Conservation (phyloP, 2,329 filamentous ascomycete species). For the Colletotrichum acutatum region DNA sequence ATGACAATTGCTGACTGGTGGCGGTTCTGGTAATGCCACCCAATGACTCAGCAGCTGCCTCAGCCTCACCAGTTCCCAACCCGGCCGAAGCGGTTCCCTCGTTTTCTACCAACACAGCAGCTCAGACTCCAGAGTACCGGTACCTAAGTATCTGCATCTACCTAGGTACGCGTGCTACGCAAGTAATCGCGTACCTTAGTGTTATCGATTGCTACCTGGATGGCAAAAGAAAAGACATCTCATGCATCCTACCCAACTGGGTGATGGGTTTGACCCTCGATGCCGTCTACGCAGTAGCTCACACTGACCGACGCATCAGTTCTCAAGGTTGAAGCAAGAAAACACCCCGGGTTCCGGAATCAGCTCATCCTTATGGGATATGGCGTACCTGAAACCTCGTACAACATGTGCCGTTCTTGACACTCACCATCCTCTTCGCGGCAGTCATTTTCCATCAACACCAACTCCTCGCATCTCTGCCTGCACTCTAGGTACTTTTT, state of each 20-base stretch:
- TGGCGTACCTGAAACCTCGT: background rate
- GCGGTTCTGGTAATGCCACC: conserved; percentile 11
- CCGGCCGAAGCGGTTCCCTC: conserved; percentile 3
- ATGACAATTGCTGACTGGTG: conserved; percentile 12
- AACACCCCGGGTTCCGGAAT: background rate
- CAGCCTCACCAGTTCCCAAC: conserved; percentile 15
- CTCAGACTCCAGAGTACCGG: background rate
- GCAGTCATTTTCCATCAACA: background rate
- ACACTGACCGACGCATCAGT: background rate
- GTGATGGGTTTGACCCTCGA: background rate
- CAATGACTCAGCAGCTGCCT: conserved; percentile 18
- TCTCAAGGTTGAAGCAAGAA: background rate
- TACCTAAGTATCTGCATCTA: background rate
- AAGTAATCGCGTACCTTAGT: background rate
- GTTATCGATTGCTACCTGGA: background rate
- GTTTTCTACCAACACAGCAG: conserved; percentile 13
- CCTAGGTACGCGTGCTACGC: too few relatives aligned
- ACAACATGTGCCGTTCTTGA: background rate
- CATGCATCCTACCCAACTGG: background rate
- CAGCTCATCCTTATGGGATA: background rate
- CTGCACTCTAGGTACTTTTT: too few relatives aligned
- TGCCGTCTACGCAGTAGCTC: background rate
- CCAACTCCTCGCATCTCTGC: background rate
- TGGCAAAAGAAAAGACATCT: background rate
- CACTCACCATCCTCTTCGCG: background rate